Percentiles rank a stretch among this genome's conserved stretches.
phyloP scores from a whole-genome alignment of 2,329 filamentous ascomycete genomes.

The Raffaelea ambrosiae region DNA sequence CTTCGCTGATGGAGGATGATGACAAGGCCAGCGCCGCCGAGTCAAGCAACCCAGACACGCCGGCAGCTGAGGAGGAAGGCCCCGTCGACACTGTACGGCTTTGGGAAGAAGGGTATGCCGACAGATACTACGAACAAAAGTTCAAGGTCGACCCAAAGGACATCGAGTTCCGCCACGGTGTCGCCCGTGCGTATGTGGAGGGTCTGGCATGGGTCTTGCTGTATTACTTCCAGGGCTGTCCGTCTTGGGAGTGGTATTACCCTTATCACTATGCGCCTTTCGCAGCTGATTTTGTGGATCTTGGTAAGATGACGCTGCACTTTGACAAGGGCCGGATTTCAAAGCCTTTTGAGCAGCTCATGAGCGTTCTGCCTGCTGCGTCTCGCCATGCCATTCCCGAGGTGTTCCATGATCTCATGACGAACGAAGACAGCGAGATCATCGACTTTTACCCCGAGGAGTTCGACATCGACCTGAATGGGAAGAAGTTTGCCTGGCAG shows the following conservation, averaged over 20 bases:
- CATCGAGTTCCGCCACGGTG: constrained; percentile 77
- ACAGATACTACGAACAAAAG: constrained; percentile 96
- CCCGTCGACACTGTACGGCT: constrained; percentile 75
- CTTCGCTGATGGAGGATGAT: constrained; percentile 59
- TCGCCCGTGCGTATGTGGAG: constrained; percentile 87
- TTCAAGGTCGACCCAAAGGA: constrained; percentile 79
- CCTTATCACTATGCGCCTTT: constrained; percentile 98
- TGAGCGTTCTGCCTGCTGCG: constrained; percentile 92
- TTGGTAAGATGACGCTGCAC: constrained; percentile 67
- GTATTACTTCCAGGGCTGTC: constrained; percentile 97
- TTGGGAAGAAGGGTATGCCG: constrained; percentile 93
- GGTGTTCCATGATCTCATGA: constrained; percentile 87
- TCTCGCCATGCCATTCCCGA: constrained; percentile 86
- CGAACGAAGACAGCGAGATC: constrained; percentile 77
- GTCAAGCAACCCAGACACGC: constrained; percentile 35
- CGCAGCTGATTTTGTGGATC: constrained; percentile 83
- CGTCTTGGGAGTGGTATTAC: constrained; percentile 99
- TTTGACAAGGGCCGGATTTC: constrained; percentile 84
- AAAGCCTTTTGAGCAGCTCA: constrained; percentile 90
- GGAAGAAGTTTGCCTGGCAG: constrained; percentile 98
- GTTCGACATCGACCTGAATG: constrained; percentile 88
- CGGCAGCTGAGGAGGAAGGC: constrained; percentile 46
- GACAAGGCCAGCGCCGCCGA: constrained; percentile 50
- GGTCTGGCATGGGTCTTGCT: constrained; percentile 90
- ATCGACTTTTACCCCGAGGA: constrained; percentile 97